A percentile compares a stretch with the other conserved stretches of the same genome.
phyloP scores from a whole-genome alignment of 2,329 filamentous ascomycete genomes.

The Cryphonectria japonica region DNA sequence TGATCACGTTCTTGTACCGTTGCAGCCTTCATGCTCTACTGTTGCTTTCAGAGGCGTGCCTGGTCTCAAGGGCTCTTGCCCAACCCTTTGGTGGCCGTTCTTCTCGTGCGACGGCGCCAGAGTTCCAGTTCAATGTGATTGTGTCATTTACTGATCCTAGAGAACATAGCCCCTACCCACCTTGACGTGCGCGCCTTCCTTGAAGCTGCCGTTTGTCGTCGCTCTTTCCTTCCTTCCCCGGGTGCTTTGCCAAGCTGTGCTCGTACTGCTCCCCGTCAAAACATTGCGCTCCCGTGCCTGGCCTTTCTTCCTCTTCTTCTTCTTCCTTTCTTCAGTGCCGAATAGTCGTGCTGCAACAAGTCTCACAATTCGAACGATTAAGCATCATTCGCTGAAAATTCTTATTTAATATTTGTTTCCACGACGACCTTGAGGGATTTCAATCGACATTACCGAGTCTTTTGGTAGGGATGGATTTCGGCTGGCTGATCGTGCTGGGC shows the following conservation, averaged over 20 bases:
- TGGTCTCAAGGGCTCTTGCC: too few relatives aligned
- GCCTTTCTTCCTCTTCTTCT: background rate
- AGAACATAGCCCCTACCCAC: too few relatives aligned
- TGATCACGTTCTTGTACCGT: too few relatives aligned
- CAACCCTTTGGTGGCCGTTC: too few relatives aligned
- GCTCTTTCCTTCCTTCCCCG: background rate
- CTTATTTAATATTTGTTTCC: background rate
- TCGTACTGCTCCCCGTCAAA: background rate
- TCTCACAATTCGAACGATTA: background rate
- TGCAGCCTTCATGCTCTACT: too few relatives aligned
- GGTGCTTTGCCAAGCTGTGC: background rate
- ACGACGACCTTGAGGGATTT: background rate
- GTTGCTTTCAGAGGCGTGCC: too few relatives aligned
- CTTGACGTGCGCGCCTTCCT: too few relatives aligned
- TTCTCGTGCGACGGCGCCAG: too few relatives aligned
- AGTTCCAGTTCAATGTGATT: too few relatives aligned
- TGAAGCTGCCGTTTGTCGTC: too few relatives aligned
- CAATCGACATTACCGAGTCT: background rate
- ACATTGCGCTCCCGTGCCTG: background rate
- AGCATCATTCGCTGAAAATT: background rate
- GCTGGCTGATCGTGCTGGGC: conserved; percentile 14
- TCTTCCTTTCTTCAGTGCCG: background rate
- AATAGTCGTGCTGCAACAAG: background rate
- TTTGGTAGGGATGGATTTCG: conserved; percentile 2
- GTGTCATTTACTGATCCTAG: too few relatives aligned